Evolutionary conservation across 495 filamentous ascomycete genomes (phyloP), one percentile per base, ranked within the genome.

Genomic region (Penicillium crystallinum): DNA sequence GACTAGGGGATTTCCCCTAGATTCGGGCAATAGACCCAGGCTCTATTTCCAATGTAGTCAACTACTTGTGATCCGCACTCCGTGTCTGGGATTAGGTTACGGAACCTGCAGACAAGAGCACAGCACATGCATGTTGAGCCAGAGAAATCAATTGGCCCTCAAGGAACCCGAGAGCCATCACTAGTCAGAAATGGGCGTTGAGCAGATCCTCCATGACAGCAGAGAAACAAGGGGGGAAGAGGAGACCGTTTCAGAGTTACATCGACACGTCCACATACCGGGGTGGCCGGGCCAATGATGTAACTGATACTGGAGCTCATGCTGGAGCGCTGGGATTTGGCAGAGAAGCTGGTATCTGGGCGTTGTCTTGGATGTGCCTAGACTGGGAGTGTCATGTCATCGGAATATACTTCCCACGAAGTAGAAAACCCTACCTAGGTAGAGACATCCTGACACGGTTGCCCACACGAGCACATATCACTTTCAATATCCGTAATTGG

Each of bases 231-330:
- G 48, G 48, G 48, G 30, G 40, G 27, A 14, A 19, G 40, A n/a
- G 22, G 37, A 18, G 38, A 43, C 15, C 18, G 38, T 50, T 50
- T 50, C 48, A 50, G 36, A 46, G 48, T 50, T 50, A 50, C 48
- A 50, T 50, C 38, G 14, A 41, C 48, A 50, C 17, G 23, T 43
- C 40, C 15, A 27, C 40, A 43, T 43, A 43, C 40, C 40, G 25
- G 40, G 40, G 6, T 18, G 9, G n/a, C 34, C 33, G 21, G 18
- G 1, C 42, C 25, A 45, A 45, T 45, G 25, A 31, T 9, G 8
- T 8, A 30, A 18, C 27, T 5, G 21, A 45, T 31, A 22, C 31
- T 27, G 23, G 23, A n/a, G n/a, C n/a, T n/a, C n/a, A n/a, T n/a
- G n/a, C n/a, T n/a, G n/a, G 23, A 27, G 23, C n/a, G n/a, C n/a